Evolutionary conservation across 352 stramenopile genomes (phyloP), one percentile per base, ranked within the genome.

Genomic region (Thraustotheca clavata): DNA sequence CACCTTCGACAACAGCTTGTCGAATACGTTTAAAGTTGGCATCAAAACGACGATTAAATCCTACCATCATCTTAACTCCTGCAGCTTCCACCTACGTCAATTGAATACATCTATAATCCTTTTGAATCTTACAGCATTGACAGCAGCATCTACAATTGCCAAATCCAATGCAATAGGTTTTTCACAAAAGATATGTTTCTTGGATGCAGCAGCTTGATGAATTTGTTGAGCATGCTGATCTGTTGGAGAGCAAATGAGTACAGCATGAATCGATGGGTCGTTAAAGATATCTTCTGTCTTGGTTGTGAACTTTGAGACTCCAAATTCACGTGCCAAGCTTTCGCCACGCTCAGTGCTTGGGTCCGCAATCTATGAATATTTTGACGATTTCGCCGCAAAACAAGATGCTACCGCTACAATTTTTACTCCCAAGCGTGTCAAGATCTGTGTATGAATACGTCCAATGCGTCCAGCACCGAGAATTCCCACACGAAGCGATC

Each of bases 201-300:
- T 87, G 67, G 93, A 81, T 14, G 80, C 81, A 18, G 94, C 94
- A 24, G 86, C 91, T 33, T 89, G 83, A 41, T 97, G 93, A 70
- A 98, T 98, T 77, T 98, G 95, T 67, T 97, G 84, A 14, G 94
- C 95, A 77, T 98, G 95, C 54, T 81, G 90, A 31, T 85, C 73
- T 18, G 89, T 98, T 2, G 95, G 95, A 12, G 93, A 98, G 73
- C 95, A 98, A 76, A 98, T 98, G 79, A 96, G 84, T 12, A 98
- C 91, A 14, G 93, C 95, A 73, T 98, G 91, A 34, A 98, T 86
- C 14, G 96, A 87, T 0, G 91, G 88, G 68, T 98, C 80, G 9
- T 74, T 76, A 62, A 98, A 92, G 9, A 98, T 82, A n/a, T 98
- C 92, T 46, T 89, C 89, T 3, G 86, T 75, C 69, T 79, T 59